Percentiles rank a stretch among this genome's conserved stretches.
Evolutionary conservation across 352 stramenopile genomes (phyloP).

Genomic region (Globisporangium nodosum): DNA sequence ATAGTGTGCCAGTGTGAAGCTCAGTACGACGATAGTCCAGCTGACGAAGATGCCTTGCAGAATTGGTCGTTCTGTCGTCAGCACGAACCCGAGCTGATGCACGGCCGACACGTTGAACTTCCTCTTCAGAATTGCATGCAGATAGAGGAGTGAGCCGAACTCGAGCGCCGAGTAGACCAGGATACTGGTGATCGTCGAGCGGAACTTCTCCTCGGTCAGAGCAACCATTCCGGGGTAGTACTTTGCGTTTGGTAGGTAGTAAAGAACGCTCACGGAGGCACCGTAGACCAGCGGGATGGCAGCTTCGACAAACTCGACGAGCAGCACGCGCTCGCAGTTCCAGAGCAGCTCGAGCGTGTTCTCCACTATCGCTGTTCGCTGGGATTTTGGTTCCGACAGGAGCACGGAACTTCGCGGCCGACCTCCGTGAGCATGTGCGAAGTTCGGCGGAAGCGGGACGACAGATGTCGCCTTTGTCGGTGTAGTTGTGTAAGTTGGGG

Average conservation of each 20-base stretch:
- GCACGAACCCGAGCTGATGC: slow-evolving; percentile 37
- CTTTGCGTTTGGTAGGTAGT: slow-evolving; percentile 17
- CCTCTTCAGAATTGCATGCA: slow-evolving; percentile 13
- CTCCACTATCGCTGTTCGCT: neutral
- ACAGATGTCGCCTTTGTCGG: neutral
- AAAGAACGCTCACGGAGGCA: slow-evolving; percentile 19
- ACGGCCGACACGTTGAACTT: slow-evolving; percentile 18
- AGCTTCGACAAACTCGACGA: slow-evolving; percentile 31
- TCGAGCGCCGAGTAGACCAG: slow-evolving; percentile 23
- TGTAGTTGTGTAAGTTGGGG: too few species aligned
- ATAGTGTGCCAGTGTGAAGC: slow-evolving; percentile 2
- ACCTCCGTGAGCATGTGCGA: neutral
- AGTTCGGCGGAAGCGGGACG: neutral
- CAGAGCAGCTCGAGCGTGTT: slow-evolving; percentile 23
- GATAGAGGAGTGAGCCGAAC: slow-evolving; percentile 15
- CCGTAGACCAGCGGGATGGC: slow-evolving; percentile 25
- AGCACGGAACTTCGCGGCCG: neutral
- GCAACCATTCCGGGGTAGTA: slow-evolving; percentile 15
- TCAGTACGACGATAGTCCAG: slow-evolving; percentile 1
- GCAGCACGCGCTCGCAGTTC: slow-evolving; percentile 24
- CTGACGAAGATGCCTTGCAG: neutral
- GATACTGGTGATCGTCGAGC: slow-evolving; percentile 2
- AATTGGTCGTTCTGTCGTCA: slow-evolving; percentile 4
- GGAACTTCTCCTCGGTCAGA: slow-evolving; percentile 9
- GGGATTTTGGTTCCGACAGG: neutral